A percentile compares a stretch with the other conserved stretches of the same genome.
Evolutionary conservation across 164 flowering plant species (phyloP).

Genomic region (Vitis labrusca): DNA sequence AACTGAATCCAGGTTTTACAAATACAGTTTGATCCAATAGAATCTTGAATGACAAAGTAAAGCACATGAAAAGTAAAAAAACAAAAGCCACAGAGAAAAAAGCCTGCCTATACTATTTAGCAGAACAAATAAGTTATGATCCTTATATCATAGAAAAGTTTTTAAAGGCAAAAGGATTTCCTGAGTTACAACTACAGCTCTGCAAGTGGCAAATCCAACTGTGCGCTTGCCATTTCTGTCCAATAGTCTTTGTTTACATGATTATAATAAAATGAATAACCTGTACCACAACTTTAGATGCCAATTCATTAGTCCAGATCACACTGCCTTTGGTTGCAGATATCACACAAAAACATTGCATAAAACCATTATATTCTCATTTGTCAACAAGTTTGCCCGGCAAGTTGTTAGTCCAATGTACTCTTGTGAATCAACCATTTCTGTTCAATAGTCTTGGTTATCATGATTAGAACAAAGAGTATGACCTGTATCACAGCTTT

Average conservation of each 20-base stretch:
- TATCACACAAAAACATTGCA: conserved; percentile 2
- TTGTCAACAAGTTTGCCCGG: conserved; percentile 8
- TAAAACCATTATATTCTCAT: conserved; percentile 6
- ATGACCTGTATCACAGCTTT: conserved; percentile 70
- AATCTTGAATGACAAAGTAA: too few species aligned
- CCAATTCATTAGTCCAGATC: conserved; percentile 4
- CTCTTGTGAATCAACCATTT: conserved; percentile 39
- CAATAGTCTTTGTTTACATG: conserved; percentile 40
- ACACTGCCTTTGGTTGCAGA: conserved; percentile 12
- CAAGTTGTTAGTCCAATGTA: conserved; percentile 22
- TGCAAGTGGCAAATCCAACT: conserved; percentile 20
- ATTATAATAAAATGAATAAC: conserved; percentile 33
- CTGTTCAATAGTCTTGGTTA: conserved; percentile 44
- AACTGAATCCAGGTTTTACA: too few species aligned
- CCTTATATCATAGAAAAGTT: conserved; percentile 9
- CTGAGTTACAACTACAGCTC: neutral
- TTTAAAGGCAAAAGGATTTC: neutral
- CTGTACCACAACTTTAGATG: neutral
- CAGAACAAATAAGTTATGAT: neutral
- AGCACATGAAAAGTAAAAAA: too few species aligned
- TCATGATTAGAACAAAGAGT: conserved; percentile 42
- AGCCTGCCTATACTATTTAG: too few species aligned
- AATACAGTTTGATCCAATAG: too few species aligned
- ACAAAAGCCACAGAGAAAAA: too few species aligned
- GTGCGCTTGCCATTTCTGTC: conserved; percentile 35